A percentile compares a stretch with the other conserved stretches of the same genome.
Evolutionary conservation across 2,329 filamentous ascomycete species (phyloP).

Genomic region (Cordyceps javanica): DNA sequence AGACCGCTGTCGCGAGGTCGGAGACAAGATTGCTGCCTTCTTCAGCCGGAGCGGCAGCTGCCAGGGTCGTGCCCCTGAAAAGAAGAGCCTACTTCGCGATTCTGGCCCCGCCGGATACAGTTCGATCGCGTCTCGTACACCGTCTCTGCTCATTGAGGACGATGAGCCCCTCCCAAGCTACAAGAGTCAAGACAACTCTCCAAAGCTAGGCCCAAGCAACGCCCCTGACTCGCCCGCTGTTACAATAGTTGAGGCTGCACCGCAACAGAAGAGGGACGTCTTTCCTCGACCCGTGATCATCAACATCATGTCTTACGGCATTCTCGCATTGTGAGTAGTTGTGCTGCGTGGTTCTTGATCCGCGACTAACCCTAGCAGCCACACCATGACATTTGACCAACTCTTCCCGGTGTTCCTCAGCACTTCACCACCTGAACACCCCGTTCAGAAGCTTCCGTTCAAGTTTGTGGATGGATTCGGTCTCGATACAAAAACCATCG

Average conservation of each 20-base stretch:
- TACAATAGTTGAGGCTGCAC: slow-evolving; percentile 15
- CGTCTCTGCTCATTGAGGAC: slow-evolving; percentile 21
- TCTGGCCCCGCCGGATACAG: slow-evolving; percentile 60
- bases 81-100: slow-evolving; percentile 56
- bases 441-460: slow-evolving; percentile 64
- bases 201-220: slow-evolving; percentile 33
- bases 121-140: slow-evolving; percentile 26
- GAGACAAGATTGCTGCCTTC: slow-evolving; percentile 58
- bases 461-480: slow-evolving; percentile 84
- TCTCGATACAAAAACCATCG: slow-evolving; percentile 75
- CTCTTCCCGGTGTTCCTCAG: slow-evolving; percentile 89
- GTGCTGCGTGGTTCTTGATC: slow-evolving; percentile 1
- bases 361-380: slow-evolving; percentile 44
- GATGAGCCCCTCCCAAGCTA: slow-evolving; percentile 66
- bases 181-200: slow-evolving; percentile 52
- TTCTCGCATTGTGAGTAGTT: slow-evolving; percentile 81
- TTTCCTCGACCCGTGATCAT: slow-evolving; percentile 83
- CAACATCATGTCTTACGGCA: slow-evolving; percentile 84
- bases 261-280: slow-evolving; percentile 38
- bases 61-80: slow-evolving; percentile 41
- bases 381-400: slow-evolving; percentile 95
- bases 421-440: slow-evolving; percentile 48
- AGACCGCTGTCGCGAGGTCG: slow-evolving; percentile 71
- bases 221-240: slow-evolving; percentile 17
- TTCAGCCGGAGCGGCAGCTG: slow-evolving; percentile 29